Conservation (phyloP, 179 eudicot species). For the Silene noctiflora region DNA sequence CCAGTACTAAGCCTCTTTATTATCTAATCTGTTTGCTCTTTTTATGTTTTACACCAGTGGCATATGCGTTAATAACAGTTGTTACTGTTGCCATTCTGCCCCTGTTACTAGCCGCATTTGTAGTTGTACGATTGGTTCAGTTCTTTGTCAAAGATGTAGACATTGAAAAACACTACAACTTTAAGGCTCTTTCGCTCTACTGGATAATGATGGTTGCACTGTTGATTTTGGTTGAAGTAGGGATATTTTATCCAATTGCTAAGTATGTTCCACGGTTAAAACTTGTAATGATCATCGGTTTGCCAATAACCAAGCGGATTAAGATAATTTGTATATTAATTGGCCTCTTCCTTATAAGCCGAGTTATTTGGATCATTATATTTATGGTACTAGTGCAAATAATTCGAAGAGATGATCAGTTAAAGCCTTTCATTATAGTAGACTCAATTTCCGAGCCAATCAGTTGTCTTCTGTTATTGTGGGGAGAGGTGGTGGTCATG, state of each 20-base stretch:
- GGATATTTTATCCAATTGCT: neutral
- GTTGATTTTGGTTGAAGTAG: too few species aligned
- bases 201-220: too few species aligned
- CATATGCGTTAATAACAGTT: too few species aligned
- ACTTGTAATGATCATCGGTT: neutral
- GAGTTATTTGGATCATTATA: neutral
- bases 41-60: too few species aligned
- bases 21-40: too few species aligned
- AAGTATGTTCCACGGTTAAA: conserved; percentile 13
- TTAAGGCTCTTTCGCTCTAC: too few species aligned
- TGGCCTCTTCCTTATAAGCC: neutral
- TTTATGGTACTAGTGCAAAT: neutral
- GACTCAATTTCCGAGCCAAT: conserved; percentile 21
- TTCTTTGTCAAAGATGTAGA: too few species aligned
- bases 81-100: too few species aligned
- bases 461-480: conserved; percentile 11
- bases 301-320: conserved; percentile 21
- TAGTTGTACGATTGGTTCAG: too few species aligned
- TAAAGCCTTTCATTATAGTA: neutral
- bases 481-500: conserved; percentile 13
- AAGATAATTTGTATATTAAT: conserved; percentile 3
- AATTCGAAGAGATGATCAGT: neutral
- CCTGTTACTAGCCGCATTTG: too few species aligned
- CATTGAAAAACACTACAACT: too few species aligned
- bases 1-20: too few species aligned